These are phyloP conservation scores for Talaromyces sp. DNA, from an alignment of 2,329 filamentous ascomycete genomes.

Conservation along the genomic window DNA sequence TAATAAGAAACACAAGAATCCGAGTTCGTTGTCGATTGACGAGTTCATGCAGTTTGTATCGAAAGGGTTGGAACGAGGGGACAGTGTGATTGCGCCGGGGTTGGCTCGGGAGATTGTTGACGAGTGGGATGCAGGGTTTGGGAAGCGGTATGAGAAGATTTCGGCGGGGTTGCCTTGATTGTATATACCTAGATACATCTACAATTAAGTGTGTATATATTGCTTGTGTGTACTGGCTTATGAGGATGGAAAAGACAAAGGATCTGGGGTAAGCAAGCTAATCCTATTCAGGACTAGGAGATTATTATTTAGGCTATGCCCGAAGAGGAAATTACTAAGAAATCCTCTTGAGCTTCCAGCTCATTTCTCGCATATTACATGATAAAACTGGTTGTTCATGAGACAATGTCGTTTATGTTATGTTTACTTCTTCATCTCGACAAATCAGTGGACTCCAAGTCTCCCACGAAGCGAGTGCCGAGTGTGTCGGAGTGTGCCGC, in stretches of 20 bases:
- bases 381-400: no score
- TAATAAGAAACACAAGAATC: conserved; percentile 5
- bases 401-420: background rate
- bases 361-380: no score
- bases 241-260: no score
- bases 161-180: background rate
- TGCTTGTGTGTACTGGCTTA: no score
- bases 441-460: background rate
- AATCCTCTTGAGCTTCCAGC: no score
- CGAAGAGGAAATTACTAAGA: no score
- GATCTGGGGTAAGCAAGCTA: no score
- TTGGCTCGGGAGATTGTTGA: background rate
- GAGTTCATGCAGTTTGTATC: background rate
- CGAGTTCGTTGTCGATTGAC: background rate
- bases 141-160: background rate
- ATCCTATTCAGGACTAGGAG: no score
- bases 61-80: background rate
- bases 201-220: no score
- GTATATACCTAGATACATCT: no score
- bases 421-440: background rate
- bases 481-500: background rate
- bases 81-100: background rate
- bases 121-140: background rate
- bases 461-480: background rate
- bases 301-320: no score